Base-by-base conservation (phyloP, 352 stramenopile genomes). In the Phytophthora pinifolia region DNA sequence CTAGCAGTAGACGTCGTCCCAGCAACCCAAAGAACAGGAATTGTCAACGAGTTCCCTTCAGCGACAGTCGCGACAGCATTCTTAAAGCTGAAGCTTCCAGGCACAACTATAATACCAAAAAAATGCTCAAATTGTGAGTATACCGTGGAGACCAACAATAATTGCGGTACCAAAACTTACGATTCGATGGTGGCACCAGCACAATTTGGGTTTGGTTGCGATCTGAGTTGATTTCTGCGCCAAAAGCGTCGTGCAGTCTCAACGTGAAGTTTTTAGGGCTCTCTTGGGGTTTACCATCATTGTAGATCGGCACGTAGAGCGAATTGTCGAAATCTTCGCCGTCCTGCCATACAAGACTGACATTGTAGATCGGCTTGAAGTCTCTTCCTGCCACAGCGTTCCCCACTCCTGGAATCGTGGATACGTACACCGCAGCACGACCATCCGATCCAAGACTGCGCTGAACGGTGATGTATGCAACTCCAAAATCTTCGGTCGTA, bases 311-410 rank as follows among this genome's bases (percentile, higher is more conserved):
- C 7, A 91, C 33, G 49, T 89, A 88, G 2, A 91, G 64, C 32
- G 80, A 70, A 47, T 83, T 83, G 54, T 91, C 80, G 7, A 74
- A 59, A 47, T 84, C 73, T 34, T 89, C 78, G 17, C 80, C 74
- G 50, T 91, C 78, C 33, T 91, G 75, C 80, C 80, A 91, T 27
- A 87, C 66, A n/a, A 91, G 54, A 62, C 80, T 91, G 15, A 74
- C 49, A 53, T 91, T 91, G 54, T 74, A 86, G 6, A 88, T 43
- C 3, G 72, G 56, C 32, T 70, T 72, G 42, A 79, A 89, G 54
- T 91, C 76, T 9, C 64, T 56, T 0, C 72, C 74, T 15, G 74
- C 54, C n/a, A 88, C 59, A 7, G 78, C 78, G 20, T 72, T 83
- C 9, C 74, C 76, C 2, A 59, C 56, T 2, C 61, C 64, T 25